Conservation (phyloP, 2,329 filamentous ascomycete species). For the Xylariaceae sp. region DNA sequence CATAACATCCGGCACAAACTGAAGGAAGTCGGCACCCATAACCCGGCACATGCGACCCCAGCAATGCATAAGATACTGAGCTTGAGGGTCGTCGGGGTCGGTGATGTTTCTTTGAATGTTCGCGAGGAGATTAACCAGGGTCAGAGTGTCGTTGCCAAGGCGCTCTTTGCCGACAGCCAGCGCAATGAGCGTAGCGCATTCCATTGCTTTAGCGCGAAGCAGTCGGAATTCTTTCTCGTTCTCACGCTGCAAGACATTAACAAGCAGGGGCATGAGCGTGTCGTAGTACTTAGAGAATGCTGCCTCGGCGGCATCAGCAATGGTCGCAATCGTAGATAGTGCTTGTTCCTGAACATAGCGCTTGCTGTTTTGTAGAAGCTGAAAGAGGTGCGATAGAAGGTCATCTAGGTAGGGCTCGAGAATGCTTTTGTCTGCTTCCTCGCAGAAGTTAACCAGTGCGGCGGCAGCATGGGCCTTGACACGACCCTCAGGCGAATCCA, state of each 20-base stretch:
- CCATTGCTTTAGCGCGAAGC: constrained; percentile 95
- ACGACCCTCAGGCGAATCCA: constrained; percentile 82
- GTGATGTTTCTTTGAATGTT: constrained; percentile 81
- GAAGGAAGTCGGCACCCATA: constrained; percentile 81
- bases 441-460: constrained; percentile 98
- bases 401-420: constrained; percentile 91
- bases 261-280: constrained; percentile 88
- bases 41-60: constrained; percentile 99
- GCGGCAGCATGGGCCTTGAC: constrained; percentile 96
- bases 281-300: constrained; percentile 95
- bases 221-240: constrained; percentile 91
- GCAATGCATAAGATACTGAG: constrained; percentile 95
- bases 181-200: constrained; percentile 93
- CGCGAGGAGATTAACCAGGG: constrained; percentile 79
- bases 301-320: constrained; percentile 95
- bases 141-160: constrained; percentile 81
- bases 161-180: constrained; percentile 91
- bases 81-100: constrained; percentile 90
- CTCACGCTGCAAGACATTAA: constrained; percentile 82
- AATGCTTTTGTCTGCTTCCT: constrained; percentile 89
- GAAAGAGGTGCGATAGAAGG: constrained; percentile 77
- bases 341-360: constrained; percentile 97
- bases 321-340: constrained; percentile 94
- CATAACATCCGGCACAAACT: constrained; percentile 90
- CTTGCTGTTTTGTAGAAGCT: constrained; percentile 84